Base-by-base conservation (phyloP, 164 flowering plant genomes). In the Warburgia ugandensis region DNA sequence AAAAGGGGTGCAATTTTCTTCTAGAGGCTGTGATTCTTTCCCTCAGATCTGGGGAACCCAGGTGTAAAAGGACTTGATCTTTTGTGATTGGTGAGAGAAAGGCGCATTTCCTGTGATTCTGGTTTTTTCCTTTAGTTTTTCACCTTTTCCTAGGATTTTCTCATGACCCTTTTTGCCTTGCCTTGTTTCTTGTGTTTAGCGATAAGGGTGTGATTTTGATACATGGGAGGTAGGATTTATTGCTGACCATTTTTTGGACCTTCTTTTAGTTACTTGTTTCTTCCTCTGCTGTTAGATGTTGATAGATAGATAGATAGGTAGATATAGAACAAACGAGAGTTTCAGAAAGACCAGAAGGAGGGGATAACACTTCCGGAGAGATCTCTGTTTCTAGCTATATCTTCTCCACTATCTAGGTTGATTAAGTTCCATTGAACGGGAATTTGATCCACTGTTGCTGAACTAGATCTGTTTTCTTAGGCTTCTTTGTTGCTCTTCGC, bases 31-130 rank as follows among this genome's bases (percentile, higher is more conserved):
- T 38, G 46, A 54, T 58, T 54, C 61, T 48, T 62, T 54, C 57
- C 71, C 64, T 68, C 28, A 55, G 67, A 62, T 59, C 56, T 57
- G 54, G 66, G 70, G 63, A 52, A 62, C 56, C 43, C 37, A 52
- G 40, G 52, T 51, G 56, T 26, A 48, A 53, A 52, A 61, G 59
- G 32, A 56, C 14, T 44, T 43, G 52, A 46, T 60, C 58, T 56
- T 61, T 41, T 61, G 11, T 49, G 37, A 38, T 37, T 44, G 57
- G 56, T 67, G 69, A 66, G 50, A 28, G 12, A 43, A 20, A 26
- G 25, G 45, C 57, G 29, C 47, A 26, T 59, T 45, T 65, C 59
- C 56, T 54, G 40, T 48, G 49, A 45, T 64, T 30, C 14, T 65
- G 47, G 37, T 57, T 52, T 65, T 58, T 42, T 44, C 57, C 37